These are phyloP conservation scores for Carallia brachiata DNA, from an alignment of 345 rosid genomes.

Conservation along the genomic window DNA sequence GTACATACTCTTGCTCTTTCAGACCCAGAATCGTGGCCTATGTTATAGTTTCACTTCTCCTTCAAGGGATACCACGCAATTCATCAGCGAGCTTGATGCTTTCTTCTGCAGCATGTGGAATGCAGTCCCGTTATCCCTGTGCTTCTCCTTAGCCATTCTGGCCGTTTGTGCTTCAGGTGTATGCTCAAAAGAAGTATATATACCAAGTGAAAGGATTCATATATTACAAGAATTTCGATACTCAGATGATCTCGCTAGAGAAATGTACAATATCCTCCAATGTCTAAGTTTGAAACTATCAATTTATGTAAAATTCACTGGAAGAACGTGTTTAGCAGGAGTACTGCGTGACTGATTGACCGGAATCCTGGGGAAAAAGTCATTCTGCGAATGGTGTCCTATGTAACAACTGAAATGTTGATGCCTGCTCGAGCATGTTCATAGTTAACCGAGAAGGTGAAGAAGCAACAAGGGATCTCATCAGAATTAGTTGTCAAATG, in stretches of 20 bases:
- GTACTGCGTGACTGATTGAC: conserved; percentile 12
- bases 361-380: conserved; percentile 17
- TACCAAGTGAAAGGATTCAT: background rate
- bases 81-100: too few relatives aligned
- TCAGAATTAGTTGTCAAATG: conserved; percentile 85
- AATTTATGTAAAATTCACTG: conserved; percentile 15
- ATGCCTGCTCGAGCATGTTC: conserved; percentile 17
- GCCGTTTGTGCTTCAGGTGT: too few relatives aligned
- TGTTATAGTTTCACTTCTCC: too few relatives aligned
- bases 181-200: background rate
- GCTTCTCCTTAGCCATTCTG: too few relatives aligned
- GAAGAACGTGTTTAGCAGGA: background rate
- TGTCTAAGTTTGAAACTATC: conserved; percentile 8
- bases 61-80: too few relatives aligned
- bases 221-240: background rate
- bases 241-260: conserved; percentile 2
- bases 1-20: background rate
- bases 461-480: conserved; percentile 18
- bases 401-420: conserved; percentile 17
- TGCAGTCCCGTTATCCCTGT: too few relatives aligned
- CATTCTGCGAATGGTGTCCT: conserved; percentile 15
- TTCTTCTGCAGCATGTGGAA: too few relatives aligned
- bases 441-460: conserved; percentile 12
- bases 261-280: background rate
- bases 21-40: too few relatives aligned